phyloP scores from a whole-genome alignment of 306 rosid species.

The Dicorynia guianensis region DNA sequence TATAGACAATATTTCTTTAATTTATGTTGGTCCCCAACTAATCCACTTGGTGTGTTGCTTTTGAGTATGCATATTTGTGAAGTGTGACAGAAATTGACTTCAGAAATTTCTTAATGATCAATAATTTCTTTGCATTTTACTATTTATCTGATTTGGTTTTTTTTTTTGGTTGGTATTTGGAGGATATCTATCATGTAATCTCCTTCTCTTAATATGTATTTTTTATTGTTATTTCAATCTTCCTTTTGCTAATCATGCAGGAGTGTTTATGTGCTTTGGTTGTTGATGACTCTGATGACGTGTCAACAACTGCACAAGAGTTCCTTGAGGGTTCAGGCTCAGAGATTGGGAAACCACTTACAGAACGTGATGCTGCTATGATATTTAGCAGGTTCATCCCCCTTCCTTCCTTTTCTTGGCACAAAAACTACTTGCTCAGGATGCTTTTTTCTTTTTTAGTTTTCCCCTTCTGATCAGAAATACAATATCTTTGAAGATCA shows the following conservation, averaged over 20 bases:
- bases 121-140: conserved; percentile 11
- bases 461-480: conserved; percentile 11
- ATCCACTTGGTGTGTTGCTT: too few relatives aligned
- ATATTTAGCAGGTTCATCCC: conserved; percentile 71
- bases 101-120: not conserved
- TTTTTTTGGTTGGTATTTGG: conserved; percentile 19
- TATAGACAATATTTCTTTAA: not conserved
- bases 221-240: conserved; percentile 10
- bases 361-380: conserved; percentile 62
- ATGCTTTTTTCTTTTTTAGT: not conserved
- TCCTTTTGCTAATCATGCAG: conserved; percentile 58
- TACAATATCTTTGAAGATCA: conserved; percentile 47
- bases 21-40: not conserved
- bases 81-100: not conserved
- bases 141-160: conserved; percentile 9
- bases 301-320: conserved; percentile 76
- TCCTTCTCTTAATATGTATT: conserved; percentile 25
- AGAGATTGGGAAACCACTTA: conserved; percentile 49
- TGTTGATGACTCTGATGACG: conserved; percentile 77
- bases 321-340: conserved; percentile 67
- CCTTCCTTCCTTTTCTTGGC: conserved; percentile 10
- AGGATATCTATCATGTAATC: conserved; percentile 33
- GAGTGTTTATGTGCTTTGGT: conserved; percentile 86
- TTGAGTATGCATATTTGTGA: not conserved
- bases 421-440: conserved; percentile 28